Base-by-base conservation (phyloP, 176 grass and related monocot species). In the Pharus latifolius region DNA sequence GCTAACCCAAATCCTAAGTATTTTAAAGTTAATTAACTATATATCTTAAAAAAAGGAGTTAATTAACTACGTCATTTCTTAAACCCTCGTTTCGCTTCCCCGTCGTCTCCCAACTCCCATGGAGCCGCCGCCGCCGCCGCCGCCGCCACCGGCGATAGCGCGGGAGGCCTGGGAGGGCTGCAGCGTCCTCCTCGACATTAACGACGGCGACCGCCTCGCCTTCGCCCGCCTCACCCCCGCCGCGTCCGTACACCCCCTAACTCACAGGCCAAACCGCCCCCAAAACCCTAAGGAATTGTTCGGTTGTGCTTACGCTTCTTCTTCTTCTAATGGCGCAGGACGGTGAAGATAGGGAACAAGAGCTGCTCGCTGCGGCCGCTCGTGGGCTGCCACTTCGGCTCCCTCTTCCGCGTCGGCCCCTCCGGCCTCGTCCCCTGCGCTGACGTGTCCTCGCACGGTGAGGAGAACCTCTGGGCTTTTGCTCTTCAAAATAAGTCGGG, bases 101-200 rank as follows among this genome's bases (percentile, higher is more conserved):
- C 20, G 31, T 5, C 57, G 17, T 1, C 16, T 15, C 1, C 16
- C 13, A 10, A 15, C 73, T n/a, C 19, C 55, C n/a, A 84, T 73
- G 74, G 77, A 42, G 63, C 49, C 54, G 69, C 38, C 56, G 32
- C n/a, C 70, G 24, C 49, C 31, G 18, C 25, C 51, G 45, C 37
- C 26, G 50, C 52, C 35, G 60, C 10, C 27, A 12, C 3, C 65
- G 24, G 45, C 52, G 33, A 87, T 73, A 25, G 13, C 55, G 30
- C 76, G 63, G 38, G 77, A 76, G 49, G 81, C 95, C 43, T 94
- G 90, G 95, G 84, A 94, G 75, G 95, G 95, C 6, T 99, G 95
- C 74, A 99, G 90, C 74, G 95, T 99, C n/a, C 95, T 99, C 44
- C 87, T 99, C n/a, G 95, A 99, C 77, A 91, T 94, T 74, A 99